These are phyloP conservation scores for Orbilia blumenaviensis DNA, from an alignment of 2,329 filamentous ascomycete species.

Conservation along the genomic window DNA sequence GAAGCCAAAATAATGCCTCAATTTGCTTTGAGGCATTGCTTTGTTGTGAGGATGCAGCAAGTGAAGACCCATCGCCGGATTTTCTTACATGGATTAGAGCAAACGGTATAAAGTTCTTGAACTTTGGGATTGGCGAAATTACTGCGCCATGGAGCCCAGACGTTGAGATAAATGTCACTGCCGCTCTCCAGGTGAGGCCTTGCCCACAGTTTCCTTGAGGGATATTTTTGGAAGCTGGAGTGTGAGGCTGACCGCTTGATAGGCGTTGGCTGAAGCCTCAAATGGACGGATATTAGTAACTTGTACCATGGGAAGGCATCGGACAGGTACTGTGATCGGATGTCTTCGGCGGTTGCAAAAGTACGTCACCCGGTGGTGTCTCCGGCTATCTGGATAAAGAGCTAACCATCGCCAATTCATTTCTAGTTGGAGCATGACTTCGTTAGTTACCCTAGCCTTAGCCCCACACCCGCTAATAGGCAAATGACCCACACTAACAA, in stretches of 20 bases:
- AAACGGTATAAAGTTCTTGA: conserved; percentile 39
- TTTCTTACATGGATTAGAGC: conserved; percentile 27
- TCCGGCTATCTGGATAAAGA: not conserved
- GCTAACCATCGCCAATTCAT: not conserved
- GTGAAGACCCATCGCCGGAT: conserved; percentile 41
- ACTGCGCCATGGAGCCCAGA: conserved; percentile 43
- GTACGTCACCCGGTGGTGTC: conserved; percentile 12
- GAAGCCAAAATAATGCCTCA: not conserved
- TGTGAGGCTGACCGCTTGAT: not conserved
- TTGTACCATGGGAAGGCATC: conserved; percentile 49
- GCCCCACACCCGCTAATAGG: not conserved
- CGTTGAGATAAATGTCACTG: conserved; percentile 36
- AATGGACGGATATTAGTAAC: conserved; percentile 51
- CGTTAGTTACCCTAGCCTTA: too few relatives aligned
- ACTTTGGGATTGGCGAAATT: conserved; percentile 45
- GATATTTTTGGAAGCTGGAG: not conserved
- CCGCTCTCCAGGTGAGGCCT: conserved; percentile 37
- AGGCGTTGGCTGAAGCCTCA: conserved; percentile 39
- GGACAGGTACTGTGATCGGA: conserved; percentile 49
- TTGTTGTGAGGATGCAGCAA: conserved; percentile 8
- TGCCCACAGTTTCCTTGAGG: not conserved
- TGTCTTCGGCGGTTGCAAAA: conserved; percentile 50
- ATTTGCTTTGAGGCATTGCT: conserved; percentile 3
- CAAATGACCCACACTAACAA: not conserved
- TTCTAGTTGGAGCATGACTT: conserved; percentile 47